phyloP scores from a whole-genome alignment of 2,329 filamentous ascomycete genomes.

The Magnaporthales sp. region DNA sequence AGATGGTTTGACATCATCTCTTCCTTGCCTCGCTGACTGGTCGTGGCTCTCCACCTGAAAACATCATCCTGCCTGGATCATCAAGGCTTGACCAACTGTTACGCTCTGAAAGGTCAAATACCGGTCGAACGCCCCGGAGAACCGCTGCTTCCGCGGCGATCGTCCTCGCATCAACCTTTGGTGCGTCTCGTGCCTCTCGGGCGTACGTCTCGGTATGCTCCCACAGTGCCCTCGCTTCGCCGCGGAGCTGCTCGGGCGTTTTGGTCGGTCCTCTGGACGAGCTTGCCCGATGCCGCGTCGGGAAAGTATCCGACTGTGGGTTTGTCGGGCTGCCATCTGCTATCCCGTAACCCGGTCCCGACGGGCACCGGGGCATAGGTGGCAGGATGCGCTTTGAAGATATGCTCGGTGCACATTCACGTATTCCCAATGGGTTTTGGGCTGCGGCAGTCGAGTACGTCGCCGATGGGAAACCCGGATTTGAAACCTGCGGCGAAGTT shows the following conservation, averaged over 20 bases:
- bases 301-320: neutral
- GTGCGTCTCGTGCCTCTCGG: slow-evolving; percentile 1
- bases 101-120: neutral
- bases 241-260: neutral
- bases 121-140: neutral
- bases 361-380: neutral
- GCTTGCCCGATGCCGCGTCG: neutral
- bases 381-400: neutral
- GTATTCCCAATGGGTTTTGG: neutral
- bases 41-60: neutral
- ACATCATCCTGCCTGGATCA: neutral
- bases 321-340: neutral
- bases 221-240: slow-evolving; percentile 2
- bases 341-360: slow-evolving; percentile 10
- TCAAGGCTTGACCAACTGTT: neutral
- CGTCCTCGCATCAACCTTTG: neutral
- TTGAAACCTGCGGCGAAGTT: neutral
- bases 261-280: neutral
- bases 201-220: slow-evolving; percentile 5
- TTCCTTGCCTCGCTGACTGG: neutral
- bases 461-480: neutral
- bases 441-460: neutral
- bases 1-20: neutral
- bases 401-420: neutral
- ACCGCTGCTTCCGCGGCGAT: neutral